Conservation (phyloP, 1,284 basidiomycete genomes). For the Ustilago bromivora region DNA sequence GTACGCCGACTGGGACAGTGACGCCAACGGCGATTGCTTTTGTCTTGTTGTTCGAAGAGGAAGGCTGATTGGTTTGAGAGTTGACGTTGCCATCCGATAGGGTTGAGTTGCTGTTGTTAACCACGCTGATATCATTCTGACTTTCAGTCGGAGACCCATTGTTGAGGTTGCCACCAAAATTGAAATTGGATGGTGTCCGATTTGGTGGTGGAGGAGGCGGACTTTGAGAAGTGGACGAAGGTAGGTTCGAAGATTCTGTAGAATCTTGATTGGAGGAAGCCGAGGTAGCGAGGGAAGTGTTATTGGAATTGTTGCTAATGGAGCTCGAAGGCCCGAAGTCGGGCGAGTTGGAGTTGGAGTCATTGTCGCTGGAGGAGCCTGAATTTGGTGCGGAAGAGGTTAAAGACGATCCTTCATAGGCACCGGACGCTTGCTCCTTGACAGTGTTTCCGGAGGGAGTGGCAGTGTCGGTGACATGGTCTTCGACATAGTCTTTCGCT, state of each 20-base stretch:
- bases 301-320: not conserved
- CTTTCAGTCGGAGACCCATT: not conserved
- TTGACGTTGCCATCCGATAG: not conserved
- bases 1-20: conserved; percentile 25
- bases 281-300: not conserved
- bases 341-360: not conserved
- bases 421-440: not conserved
- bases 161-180: not conserved
- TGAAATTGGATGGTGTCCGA: not conserved
- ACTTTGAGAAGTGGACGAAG: conserved; percentile 5
- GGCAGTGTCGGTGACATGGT: not conserved
- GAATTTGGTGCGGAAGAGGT: not conserved
- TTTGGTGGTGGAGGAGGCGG: not conserved
- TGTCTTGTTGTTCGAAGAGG: conserved; percentile 2
- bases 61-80: not conserved
- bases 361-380: not conserved
- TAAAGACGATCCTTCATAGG: not conserved
- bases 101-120: not conserved
- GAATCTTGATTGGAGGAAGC: not conserved
- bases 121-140: not conserved
- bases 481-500: not conserved
- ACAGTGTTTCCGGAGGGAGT: not conserved
- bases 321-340: not conserved
- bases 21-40: conserved; percentile 15
- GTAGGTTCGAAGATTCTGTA: not conserved